Base-by-base conservation (phyloP, 257 asterid genomes). In the Vinca minor region DNA sequence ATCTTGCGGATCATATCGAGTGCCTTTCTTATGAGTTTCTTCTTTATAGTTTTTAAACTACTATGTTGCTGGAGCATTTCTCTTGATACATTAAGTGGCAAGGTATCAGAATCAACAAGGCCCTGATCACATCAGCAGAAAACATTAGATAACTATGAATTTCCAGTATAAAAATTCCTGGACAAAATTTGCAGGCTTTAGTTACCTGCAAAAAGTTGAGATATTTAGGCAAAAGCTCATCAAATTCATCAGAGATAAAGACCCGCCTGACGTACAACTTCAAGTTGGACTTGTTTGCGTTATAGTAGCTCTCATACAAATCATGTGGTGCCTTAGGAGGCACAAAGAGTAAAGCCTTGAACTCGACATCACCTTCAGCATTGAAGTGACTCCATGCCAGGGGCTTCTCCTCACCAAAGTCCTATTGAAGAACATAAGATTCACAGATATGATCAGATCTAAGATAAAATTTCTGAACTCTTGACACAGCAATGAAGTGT, bases 1-100 rank as follows among this genome's bases (percentile, higher is more conserved):
- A 93, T 79, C 72, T 83, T 93, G 64, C 96, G 88, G 61, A 93
- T 89, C 97, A 93, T 89, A 68, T 93, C 98, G 63, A 87, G 96
- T 62, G 97, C 98, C 84, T 89, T 93, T 64, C 98, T 84, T 62
- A 93, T 89, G 70, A 89, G 94, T 78, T 93, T 93, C 85, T 89
- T 93, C 82, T 93, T 93, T 31, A 93, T 92, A 8, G 97, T 92
- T 76, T 80, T 92, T 85, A 92, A 84, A 83, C 97, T 89, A 83
- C 86, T 85, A 56, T 92, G 98, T 55, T 89, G 95, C 74, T 92
- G 98, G 42, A 92, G 90, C 98, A 91, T 91, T 80, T 92, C 98
- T 84, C 97, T 76, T 8, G 97, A 92, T 35, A 92, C 98, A 64
- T 92, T 92, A 42, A 92, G 89, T 6, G 98, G 98, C 73, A 92